These are phyloP conservation scores for Boletus pseudo-olivaceus DNA, from an alignment of 768 basidiomycete genomes.

Conservation along the genomic window DNA sequence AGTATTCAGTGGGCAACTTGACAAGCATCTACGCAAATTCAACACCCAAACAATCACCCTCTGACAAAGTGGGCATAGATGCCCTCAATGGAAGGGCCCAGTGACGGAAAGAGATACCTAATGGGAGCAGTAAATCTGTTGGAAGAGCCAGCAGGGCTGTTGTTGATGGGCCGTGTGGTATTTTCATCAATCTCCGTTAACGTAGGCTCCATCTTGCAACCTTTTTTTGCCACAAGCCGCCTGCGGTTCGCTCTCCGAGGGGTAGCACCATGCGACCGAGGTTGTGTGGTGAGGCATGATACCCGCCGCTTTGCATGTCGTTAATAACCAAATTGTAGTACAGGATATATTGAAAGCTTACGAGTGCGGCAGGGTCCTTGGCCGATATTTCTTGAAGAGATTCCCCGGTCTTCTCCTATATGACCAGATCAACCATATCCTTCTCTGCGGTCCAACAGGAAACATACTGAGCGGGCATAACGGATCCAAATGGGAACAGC, in stretches of 20 bases:
- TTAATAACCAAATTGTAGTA: background rate
- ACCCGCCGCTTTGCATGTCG: background rate
- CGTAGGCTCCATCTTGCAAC: background rate
- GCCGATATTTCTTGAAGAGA: background rate
- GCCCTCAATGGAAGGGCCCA: background rate
- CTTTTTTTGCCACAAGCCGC: background rate
- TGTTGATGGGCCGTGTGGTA: background rate
- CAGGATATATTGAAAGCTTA: background rate
- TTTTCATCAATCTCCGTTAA: background rate
- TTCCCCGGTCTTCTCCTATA: slow-evolving; percentile 10
- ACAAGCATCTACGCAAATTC: background rate
- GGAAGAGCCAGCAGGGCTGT: background rate
- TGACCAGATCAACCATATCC: background rate
- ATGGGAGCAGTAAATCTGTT: background rate
- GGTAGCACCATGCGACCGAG: no score
- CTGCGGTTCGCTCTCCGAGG: background rate
- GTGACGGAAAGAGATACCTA: background rate
- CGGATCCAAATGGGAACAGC: slow-evolving; percentile 11
- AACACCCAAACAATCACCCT: background rate
- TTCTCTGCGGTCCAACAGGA: background rate
- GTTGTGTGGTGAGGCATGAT: no score
- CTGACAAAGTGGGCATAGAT: slow-evolving; percentile 2
- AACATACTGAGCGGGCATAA: slow-evolving; percentile 7
- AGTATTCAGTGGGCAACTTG: background rate
- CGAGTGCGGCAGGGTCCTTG: background rate